Base-by-base conservation (phyloP, 2,329 filamentous ascomycete species). In the Penicillium digitatum region DNA sequence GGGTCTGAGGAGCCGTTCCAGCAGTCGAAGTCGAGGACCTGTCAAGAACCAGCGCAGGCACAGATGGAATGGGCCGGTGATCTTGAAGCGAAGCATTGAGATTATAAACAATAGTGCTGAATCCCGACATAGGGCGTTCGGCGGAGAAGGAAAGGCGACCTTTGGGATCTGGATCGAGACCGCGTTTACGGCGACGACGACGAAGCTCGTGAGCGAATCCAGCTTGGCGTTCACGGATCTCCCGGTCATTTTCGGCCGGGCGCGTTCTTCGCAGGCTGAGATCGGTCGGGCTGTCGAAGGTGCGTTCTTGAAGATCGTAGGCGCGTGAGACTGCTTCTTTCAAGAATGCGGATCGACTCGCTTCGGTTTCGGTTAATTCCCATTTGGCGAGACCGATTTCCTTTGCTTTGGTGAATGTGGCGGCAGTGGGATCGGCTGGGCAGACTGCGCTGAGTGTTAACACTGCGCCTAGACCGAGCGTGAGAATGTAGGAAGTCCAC, bases 401-500 rank as follows among this genome's bases (percentile, higher is more conserved):
- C 29, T 77, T 71, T 2, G 84, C 84, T 26, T 79, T 69, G 11
- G 74, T 71, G 64, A 86, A 86, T 11, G 78, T 79, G 3, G 71
- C 69, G 14, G 72, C 61, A 29, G 69, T 70, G 47, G 69, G 72
- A 31, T 72, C 75, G 50, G 69, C 72, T 38, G 66, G 72, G 48
- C 69, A 72, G 49, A 72, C 66, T 59, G 53, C 79, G 50, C 70
- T 77, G 55, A 87, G 76, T 8, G 78, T 75, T 14, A 86, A 72
- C 11, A 86, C 74, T 1, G 79, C 78, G 8, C 78, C 77, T 10
- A 81, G 82, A 6, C 84, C 84, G 16, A 85, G 75, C 0, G 82
- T 84, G 32, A 85, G 72, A 27, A 87, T 71, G 62, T 84, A 82
- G 49, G 78, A 77, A 18, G 79, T 81, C 84, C 84, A 87, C 66